Conservation (phyloP, 1,139 yeast genomes). For the Hansenula lynferdii region DNA sequence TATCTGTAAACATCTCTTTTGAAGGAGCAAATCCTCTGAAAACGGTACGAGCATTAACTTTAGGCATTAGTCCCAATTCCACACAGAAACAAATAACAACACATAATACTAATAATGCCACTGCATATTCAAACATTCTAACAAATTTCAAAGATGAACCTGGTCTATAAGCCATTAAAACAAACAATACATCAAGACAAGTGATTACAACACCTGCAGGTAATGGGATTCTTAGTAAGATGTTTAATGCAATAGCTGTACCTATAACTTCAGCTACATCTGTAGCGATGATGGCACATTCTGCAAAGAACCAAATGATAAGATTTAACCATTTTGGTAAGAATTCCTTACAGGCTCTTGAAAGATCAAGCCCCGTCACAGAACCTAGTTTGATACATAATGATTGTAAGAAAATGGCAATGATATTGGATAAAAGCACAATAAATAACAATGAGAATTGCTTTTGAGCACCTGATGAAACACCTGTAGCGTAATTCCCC, state of each 20-base stretch:
- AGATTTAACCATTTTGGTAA: conserved; percentile 58
- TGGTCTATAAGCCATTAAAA: conserved; percentile 69
- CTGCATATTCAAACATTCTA: conserved; percentile 59
- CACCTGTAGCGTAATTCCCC: conserved; percentile 79
- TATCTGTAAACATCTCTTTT: conserved; percentile 50
- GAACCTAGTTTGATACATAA: conserved; percentile 73
- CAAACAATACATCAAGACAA: conserved; percentile 65
- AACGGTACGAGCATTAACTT: conserved; percentile 40
- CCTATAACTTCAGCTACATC: conserved; percentile 88
- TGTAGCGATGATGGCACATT: conserved; percentile 76
- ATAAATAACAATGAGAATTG: conserved; percentile 60
- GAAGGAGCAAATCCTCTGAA: conserved; percentile 75
- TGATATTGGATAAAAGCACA: conserved; percentile 58
- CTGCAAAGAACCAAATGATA: conserved; percentile 63
- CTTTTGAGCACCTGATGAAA: conserved; percentile 71
- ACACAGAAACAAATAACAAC: conserved; percentile 72
- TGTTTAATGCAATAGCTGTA: conserved; percentile 78
- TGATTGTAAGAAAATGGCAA: conserved; percentile 71
- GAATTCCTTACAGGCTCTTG: conserved; percentile 60
- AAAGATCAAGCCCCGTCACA: conserved; percentile 75
- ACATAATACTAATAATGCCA: conserved; percentile 60
- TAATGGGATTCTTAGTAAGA: conserved; percentile 61
- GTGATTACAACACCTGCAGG: conserved; percentile 79
- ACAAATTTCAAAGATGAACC: conserved; percentile 64
- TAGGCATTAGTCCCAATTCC: conserved; percentile 54